These are phyloP conservation scores for Penicillium roqueforti DNA, from an alignment of 495 filamentous ascomycete species.

Conservation along the genomic window DNA sequence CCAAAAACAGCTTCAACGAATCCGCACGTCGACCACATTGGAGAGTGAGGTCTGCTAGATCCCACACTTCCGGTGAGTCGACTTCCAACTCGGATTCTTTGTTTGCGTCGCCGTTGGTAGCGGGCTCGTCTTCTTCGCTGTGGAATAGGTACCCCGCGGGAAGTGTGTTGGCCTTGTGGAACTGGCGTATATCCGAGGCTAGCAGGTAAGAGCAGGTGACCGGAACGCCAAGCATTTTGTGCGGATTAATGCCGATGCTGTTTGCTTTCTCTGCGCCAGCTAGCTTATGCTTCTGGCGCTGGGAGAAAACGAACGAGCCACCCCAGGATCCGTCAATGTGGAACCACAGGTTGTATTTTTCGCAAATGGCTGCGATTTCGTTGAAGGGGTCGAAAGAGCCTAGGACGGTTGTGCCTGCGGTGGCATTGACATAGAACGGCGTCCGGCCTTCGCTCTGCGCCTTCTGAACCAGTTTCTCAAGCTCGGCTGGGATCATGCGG, in stretches of 20 bases:
- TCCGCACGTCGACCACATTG: conserved; percentile 89
- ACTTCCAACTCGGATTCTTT: conserved; percentile 26
- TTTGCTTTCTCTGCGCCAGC: conserved; percentile 68
- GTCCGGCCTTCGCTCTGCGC: conserved; percentile 62
- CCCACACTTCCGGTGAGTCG: conserved; percentile 64
- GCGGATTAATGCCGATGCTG: conserved; percentile 81
- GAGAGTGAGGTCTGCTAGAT: conserved; percentile 88
- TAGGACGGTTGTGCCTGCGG: conserved; percentile 88
- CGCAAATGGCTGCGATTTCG: conserved; percentile 67
- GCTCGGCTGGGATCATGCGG: conserved; percentile 61
- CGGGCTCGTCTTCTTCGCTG: conserved; percentile 33
- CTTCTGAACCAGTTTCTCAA: conserved; percentile 56
- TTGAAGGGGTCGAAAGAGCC: conserved; percentile 84
- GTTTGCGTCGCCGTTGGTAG: conserved; percentile 9
- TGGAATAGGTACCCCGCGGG: conserved; percentile 88
- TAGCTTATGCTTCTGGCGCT: conserved; percentile 57
- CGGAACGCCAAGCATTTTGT: conserved; percentile 94
- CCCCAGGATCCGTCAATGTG: conserved; percentile 93
- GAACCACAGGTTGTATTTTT: conserved; percentile 72
- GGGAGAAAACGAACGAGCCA: conserved; percentile 75
- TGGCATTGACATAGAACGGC: conserved; percentile 93
- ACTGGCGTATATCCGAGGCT: conserved; percentile 64
- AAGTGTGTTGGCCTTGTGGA: conserved; percentile 79
- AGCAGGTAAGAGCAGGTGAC: conserved; percentile 89
- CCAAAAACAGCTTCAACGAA: conserved; percentile 77